Base-by-base conservation (phyloP, 2,329 filamentous ascomycete genomes). In the Colletotrichum noveboracense region DNA sequence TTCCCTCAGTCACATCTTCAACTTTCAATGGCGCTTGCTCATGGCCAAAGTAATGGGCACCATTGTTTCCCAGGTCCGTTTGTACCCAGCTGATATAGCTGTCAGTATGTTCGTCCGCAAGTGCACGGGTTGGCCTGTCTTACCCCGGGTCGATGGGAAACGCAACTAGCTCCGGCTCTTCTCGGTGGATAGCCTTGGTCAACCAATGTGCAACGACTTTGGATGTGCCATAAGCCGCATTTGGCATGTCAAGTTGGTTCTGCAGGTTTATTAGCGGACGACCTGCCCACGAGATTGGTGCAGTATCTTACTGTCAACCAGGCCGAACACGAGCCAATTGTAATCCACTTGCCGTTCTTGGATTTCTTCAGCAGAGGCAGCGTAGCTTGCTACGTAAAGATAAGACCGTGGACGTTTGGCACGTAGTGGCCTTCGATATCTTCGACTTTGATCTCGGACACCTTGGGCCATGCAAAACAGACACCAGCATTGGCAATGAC, bases 401-500 rank as follows among this genome's bases (percentile, higher is more conserved):
- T 74, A 3, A 85, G 79, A 4, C 86, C 86, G 26, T 85, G 78
- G 1, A 87, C 79, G 32, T 70, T 70, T 5, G 48, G 43, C 13
- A 38, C 78, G 58, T 88, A 79, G 77, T 87, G 84, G 2, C 80
- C 78, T 5, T 79, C 52, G 60, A 89, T 72, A 18, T 87, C 84
- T 8, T 81, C 80, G 8, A 84, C 78, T 13, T 85, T 80, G 30
- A 82, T 81, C 13, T 83, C 81, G 4, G 78, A 67, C 0, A 86
- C 82, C 0, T 78, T 78, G 0, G 83, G 83, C 52, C 78, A 86
- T 16, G 78, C 68, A 6, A 79, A 78, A 12, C 78, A 78, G 13
- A 88, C 85, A 16, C 85, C 89, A 0, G 89, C 89, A 77, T 91
- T 91, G 61, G 89, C 86, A 67, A 91, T 86, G 3, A 91, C 84